Base-by-base conservation (phyloP, 2,329 filamentous ascomycete species). In the Aquanectria penicillioides region DNA sequence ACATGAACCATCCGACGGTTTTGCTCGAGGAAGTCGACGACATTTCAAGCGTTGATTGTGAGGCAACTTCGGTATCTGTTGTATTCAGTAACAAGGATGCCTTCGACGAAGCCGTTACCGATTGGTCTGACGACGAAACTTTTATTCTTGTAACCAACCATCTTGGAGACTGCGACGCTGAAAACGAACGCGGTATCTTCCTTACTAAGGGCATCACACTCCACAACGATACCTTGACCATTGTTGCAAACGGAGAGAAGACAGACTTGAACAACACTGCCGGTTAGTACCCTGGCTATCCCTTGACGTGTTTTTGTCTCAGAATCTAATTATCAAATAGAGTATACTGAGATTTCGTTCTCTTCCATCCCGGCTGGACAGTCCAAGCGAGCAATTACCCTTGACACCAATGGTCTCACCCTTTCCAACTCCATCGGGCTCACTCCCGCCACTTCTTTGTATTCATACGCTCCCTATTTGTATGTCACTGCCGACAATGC, bases 141-240 rank as follows among this genome's bases (percentile, higher is more conserved):
- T 61, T 80, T 31, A 68, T 79, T 34, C 62, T 81, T 46, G 72
- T 81, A 59, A 80, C 78, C 12, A 80, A 78, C 66, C 74, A 80
- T 64, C 52, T 75, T 17, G 77, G 76, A 25, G 71, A 77, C 56
- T 80, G 78, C 57, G 76, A 79, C 54, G 62, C 64, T n/a, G 69
- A 74, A 51, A 66, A 74, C 18, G 75, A 80, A 66, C 73, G 77
- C 28, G 74, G 76, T 15, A 75, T 78, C 62, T 79, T 78, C 63
- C 50, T 75, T 6, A 73, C 73, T 20, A 66, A 62, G 28, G 60
- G 62, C 25, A 58, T 80, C 4, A 56, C 49, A 5, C 70, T 68
- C 23, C 60, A 77, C 36, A 62, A 63, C 25, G 50, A 62, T 3
- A 56, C 66, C 15, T 60, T 74, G 28, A 69, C 71, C 5, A 67